A percentile compares a stretch with the other conserved stretches of the same genome.
These are phyloP conservation scores for rapeseed (Brassica napus) DNA, from an alignment of 345 rosid species.

Conservation along the genomic window DNA sequence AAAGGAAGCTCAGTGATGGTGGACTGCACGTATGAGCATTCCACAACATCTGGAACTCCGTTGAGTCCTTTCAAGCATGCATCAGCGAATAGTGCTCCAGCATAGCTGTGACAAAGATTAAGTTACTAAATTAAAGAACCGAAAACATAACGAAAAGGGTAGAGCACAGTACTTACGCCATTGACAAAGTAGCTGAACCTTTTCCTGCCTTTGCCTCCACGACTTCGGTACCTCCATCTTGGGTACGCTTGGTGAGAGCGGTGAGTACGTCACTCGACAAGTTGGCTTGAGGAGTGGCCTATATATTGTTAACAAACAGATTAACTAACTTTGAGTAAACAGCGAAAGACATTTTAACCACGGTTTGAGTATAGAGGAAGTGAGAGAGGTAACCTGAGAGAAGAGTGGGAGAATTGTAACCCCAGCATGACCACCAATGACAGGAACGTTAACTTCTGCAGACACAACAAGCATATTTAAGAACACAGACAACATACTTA, in stretches of 20 bases:
- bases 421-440: conserved; percentile 90
- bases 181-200: conserved; percentile 87
- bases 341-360: background rate
- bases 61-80: conserved; percentile 90
- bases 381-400: conserved; percentile 57
- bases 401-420: conserved; percentile 78
- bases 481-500: background rate
- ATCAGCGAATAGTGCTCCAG: conserved; percentile 88
- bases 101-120: conserved; percentile 55
- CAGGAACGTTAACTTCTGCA: conserved; percentile 77
- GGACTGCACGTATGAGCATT: conserved; percentile 79
- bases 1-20: conserved; percentile 72
- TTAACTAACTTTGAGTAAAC: conserved; percentile 1
- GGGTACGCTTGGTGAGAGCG: conserved; percentile 87
- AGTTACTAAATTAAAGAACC: background rate
- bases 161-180: conserved; percentile 65
- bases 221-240: conserved; percentile 90
- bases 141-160: background rate
- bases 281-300: conserved; percentile 81
- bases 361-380: conserved; percentile 5
- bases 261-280: conserved; percentile 59
- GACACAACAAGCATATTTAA: background rate
- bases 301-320: conserved; percentile 16
- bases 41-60: conserved; percentile 71
- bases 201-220: conserved; percentile 95